Evolutionary conservation across 1,139 yeast species (phyloP), one percentile per base, ranked within the genome.

Genomic region (Yamadazyma diospyri): DNA sequence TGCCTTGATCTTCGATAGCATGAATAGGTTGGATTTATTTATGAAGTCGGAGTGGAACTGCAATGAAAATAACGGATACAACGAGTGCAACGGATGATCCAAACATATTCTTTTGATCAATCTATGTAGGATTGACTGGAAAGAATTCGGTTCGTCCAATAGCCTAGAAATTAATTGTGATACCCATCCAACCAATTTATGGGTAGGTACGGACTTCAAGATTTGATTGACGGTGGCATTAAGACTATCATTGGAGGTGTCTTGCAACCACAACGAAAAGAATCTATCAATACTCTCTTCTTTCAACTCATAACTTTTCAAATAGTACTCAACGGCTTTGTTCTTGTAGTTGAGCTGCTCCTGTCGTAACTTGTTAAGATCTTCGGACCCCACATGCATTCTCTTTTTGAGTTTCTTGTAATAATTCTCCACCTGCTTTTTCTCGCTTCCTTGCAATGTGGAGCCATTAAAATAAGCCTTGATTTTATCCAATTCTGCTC

Each of bases 251-350:
- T 67, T 64, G 5, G 53, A 53, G 3, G 78, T 66, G 44, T 73
- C 71, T 38, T 82, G 85, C 26, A 92, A 65, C 95, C 97, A 89
- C n/a, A 89, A 55, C 0, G 94, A 83, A 51, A 89, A 81, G 41
- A 89, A 81, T 35, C 85, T 72, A 45, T 87, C 95, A 32, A 83
- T 62, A 37, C 77, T 81, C 38, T 78, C 81, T 34, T 71, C 76
- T 31, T 71, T 72, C 27, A 70, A 52, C 16, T 63, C 56, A 19
- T 81, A 59, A 30, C 85, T 65, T 31, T 62, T 65, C 36, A 87
- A 51, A 47, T 82, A 86, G 44, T 72, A 81, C 27, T 66, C 70
- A 9, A 83, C 64, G 0, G 95, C 77, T 27, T 75, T 70, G 13
- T 57, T 55, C 6, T 78, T 64, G 48, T 82, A 81, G 5, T 50